These are phyloP conservation scores for Sugiyamaella xylanicola DNA, from an alignment of 1,139 yeast genomes.

Conservation along the genomic window DNA sequence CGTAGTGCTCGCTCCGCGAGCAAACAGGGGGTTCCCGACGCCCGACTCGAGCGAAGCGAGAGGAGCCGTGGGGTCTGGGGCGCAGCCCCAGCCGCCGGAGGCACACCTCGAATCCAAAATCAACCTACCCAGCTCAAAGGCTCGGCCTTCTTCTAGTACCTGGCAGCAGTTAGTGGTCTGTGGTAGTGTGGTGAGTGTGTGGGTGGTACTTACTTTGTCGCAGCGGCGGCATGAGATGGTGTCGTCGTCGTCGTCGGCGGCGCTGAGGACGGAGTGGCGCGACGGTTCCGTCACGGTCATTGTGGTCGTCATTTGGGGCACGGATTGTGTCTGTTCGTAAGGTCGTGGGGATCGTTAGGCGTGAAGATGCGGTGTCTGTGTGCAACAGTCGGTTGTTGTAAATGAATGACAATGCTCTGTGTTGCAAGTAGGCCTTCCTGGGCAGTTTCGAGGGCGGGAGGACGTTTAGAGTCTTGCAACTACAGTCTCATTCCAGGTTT, in stretches of 20 bases:
- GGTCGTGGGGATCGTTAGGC: too few species aligned
- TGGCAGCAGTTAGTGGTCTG: background rate
- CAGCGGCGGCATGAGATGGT: slow-evolving; percentile 1
- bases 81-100: slow-evolving; percentile 1
- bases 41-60: background rate
- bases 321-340: too few species aligned
- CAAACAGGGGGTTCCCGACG: background rate
- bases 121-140: background rate
- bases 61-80: background rate
- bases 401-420: too few species aligned
- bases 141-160: background rate
- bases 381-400: too few species aligned
- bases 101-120: background rate
- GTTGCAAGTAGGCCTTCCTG: too few species aligned
- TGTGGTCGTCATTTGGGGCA: background rate
- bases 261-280: background rate
- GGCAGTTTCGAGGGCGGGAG: too few species aligned
- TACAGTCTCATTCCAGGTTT: background rate
- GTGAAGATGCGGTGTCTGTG: too few species aligned
- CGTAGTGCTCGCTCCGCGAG: background rate
- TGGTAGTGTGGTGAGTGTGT: background rate
- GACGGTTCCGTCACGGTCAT: background rate
- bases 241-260: slow-evolving; percentile 1
- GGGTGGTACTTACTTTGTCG: background rate
- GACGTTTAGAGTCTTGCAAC: too few species aligned